A percentile compares a stretch with the other conserved stretches of the same genome.
Conservation (phyloP, 371 early-diverging fungal genomes). For the Blyttiomyces sp. region DNA sequence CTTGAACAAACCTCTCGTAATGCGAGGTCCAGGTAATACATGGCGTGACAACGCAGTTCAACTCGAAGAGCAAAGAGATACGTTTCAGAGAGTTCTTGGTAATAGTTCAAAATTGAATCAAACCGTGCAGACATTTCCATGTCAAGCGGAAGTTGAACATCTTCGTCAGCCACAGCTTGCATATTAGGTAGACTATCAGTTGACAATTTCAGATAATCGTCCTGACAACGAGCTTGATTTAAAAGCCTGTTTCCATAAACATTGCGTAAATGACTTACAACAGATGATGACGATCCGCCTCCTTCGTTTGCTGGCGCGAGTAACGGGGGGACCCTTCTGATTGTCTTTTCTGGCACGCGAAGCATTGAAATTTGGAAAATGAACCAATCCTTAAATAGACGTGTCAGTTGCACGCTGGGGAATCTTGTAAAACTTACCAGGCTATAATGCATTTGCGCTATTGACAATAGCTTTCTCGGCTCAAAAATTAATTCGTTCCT, state of each 20-base stretch:
- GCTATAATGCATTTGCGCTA: constrained; percentile 79
- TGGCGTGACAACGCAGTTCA: constrained; percentile 81
- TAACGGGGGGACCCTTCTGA: constrained; percentile 8
- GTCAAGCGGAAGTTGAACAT: constrained; percentile 27
- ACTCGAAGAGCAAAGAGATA: constrained; percentile 76
- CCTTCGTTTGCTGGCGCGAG: constrained; percentile 6
- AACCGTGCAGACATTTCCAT: constrained; percentile 31
- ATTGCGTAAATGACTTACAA: constrained; percentile 6
- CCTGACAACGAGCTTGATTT: constrained; percentile 1
- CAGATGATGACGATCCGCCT: constrained; percentile 2
- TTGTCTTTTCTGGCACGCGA: constrained; percentile 14
- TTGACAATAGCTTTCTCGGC: constrained; percentile 62
- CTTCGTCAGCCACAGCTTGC: constrained; percentile 20
- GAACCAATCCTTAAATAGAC: constrained; percentile 62
- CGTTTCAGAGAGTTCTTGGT: constrained; percentile 70
- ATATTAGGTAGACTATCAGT: constrained; percentile 36
- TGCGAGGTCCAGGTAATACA: constrained; percentile 87
- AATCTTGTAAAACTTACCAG: constrained; percentile 58
- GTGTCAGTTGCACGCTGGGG: constrained; percentile 8
- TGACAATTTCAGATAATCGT: constrained; percentile 16
- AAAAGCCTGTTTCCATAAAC: no score
- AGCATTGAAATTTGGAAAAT: constrained; percentile 51
- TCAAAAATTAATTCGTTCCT: constrained; percentile 83
- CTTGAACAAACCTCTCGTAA: constrained; percentile 68
- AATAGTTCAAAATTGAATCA: constrained; percentile 55